Evolutionary conservation across 768 basidiomycete species (phyloP).

Genomic region (Leccinum rimulosum): DNA sequence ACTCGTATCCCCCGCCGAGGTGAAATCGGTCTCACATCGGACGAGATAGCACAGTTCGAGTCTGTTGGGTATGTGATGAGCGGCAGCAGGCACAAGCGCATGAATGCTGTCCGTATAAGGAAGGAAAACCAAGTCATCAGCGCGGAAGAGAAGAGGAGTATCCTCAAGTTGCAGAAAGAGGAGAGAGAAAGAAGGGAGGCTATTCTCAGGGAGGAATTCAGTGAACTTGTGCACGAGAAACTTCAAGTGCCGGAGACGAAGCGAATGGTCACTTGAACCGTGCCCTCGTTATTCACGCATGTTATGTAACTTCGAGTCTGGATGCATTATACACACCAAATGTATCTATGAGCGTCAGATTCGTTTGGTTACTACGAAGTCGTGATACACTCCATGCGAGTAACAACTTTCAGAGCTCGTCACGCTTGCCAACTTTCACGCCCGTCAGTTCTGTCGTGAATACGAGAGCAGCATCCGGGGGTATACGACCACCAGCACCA

Average conservation of each 20-base stretch:
- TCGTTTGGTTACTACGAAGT: neutral
- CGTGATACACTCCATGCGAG: neutral
- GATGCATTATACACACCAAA: neutral
- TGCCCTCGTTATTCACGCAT: neutral
- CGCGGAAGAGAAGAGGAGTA: constrained; percentile 96
- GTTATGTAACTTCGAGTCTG: neutral
- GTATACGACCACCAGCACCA: constrained; percentile 77
- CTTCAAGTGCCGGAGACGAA: constrained; percentile 50
- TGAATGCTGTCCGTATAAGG: constrained; percentile 98
- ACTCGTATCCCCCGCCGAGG: constrained; percentile 95
- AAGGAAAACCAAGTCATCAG: constrained; percentile 99
- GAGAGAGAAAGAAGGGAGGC: constrained; percentile 90
- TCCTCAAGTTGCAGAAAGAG: constrained; percentile 91
- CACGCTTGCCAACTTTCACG: constrained; percentile 46
- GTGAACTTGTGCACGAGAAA: constrained; percentile 74
- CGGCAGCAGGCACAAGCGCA: constrained; percentile 88
- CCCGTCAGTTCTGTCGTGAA: constrained; percentile 85
- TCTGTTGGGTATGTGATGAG: constrained; percentile 96
- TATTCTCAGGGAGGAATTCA: constrained; percentile 87
- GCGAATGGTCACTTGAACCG: constrained; percentile 11
- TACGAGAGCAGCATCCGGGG: constrained; percentile 72
- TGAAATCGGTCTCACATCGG: constrained; percentile 91
- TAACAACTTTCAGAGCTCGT: constrained; percentile 49
- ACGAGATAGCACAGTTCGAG: constrained; percentile 87
- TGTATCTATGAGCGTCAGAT: neutral